phyloP scores from a whole-genome alignment of 352 stramenopile species.

The Phytophthora idaei region DNA sequence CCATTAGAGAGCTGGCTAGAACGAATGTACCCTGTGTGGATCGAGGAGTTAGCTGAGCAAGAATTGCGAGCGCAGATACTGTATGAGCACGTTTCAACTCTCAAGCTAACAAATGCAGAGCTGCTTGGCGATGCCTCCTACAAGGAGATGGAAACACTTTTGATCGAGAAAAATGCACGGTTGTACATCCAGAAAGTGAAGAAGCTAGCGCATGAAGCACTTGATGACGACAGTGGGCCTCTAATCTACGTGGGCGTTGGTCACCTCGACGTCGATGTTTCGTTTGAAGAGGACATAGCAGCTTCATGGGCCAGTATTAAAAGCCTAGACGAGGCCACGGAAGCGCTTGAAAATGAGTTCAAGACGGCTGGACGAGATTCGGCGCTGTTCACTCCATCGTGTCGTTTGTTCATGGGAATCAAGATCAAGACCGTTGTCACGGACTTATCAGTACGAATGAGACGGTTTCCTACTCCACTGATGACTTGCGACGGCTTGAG shows the following conservation, averaged over 20 bases:
- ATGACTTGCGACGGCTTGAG: constrained; percentile 43
- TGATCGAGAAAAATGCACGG: constrained; percentile 63
- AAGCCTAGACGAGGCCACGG: constrained; percentile 55
- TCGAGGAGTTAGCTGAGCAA: constrained; percentile 69
- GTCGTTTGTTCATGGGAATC: constrained; percentile 40
- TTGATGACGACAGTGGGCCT: constrained; percentile 10
- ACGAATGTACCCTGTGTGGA: constrained; percentile 72
- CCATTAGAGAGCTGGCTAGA: constrained; percentile 75
- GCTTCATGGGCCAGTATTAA: constrained; percentile 36
- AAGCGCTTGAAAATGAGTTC: constrained; percentile 36
- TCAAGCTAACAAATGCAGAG: constrained; percentile 65
- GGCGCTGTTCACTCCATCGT: constrained; percentile 31
- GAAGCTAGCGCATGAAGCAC: constrained; percentile 24
- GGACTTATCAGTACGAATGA: constrained; percentile 47
- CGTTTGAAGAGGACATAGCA: constrained; percentile 46
- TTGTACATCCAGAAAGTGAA: constrained; percentile 69
- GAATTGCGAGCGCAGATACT: constrained; percentile 65
- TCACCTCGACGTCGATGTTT: constrained; percentile 40
- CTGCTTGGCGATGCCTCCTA: constrained; percentile 41
- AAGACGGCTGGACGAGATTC: constrained; percentile 22
- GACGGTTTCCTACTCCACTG: constrained; percentile 57
- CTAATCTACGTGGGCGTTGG: constrained; percentile 43
- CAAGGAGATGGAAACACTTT: constrained; percentile 53
- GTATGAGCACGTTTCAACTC: constrained; percentile 59
- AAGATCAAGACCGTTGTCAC: constrained; percentile 35